phyloP scores from a whole-genome alignment of 2,329 filamentous ascomycete genomes.

The Pseudofabraea citricarpa region DNA sequence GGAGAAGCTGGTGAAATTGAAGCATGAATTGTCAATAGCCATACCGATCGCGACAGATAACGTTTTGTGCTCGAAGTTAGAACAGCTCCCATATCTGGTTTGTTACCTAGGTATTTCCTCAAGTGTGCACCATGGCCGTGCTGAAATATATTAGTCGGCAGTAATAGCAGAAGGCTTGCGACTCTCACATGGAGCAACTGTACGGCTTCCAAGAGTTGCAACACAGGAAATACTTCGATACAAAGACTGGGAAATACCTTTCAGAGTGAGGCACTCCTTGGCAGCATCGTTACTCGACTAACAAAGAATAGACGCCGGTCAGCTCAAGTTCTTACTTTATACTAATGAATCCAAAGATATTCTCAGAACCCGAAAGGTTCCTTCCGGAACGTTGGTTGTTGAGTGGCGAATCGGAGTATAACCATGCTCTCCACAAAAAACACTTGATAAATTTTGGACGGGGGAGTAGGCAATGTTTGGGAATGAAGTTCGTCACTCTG shows the following conservation, averaged over 20 bases:
- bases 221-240: conserved; percentile 8
- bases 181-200: conserved; percentile 9
- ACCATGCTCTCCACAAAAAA: conserved; percentile 6
- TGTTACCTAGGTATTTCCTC: too few relatives aligned
- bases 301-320: conserved; percentile 13
- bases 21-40: conserved; percentile 10
- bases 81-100: conserved; percentile 20
- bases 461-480: conserved; percentile 17
- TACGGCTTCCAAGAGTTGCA: conserved; percentile 9
- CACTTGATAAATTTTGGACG: conserved; percentile 19
- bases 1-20: conserved; percentile 9
- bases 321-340: conserved; percentile 17
- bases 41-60: conserved; percentile 1
- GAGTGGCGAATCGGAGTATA: conserved; percentile 20
- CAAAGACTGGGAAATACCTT: conserved; percentile 11
- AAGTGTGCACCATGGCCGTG: too few relatives aligned
- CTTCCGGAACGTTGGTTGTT: conserved; percentile 17
- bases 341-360: conserved; percentile 15
- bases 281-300: conserved; percentile 8
- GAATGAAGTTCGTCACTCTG: conserved; percentile 12
- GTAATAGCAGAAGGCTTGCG: conserved; percentile 5
- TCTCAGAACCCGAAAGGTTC: conserved; percentile 10
- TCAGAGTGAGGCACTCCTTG: conserved; percentile 3
- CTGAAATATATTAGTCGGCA: too few relatives aligned
- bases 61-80: conserved; percentile 13